A percentile compares a stretch with the other conserved stretches of the same genome.
phyloP scores from a whole-genome alignment of 2,329 filamentous ascomycete genomes.

The Sporothrix dimorphospora region DNA sequence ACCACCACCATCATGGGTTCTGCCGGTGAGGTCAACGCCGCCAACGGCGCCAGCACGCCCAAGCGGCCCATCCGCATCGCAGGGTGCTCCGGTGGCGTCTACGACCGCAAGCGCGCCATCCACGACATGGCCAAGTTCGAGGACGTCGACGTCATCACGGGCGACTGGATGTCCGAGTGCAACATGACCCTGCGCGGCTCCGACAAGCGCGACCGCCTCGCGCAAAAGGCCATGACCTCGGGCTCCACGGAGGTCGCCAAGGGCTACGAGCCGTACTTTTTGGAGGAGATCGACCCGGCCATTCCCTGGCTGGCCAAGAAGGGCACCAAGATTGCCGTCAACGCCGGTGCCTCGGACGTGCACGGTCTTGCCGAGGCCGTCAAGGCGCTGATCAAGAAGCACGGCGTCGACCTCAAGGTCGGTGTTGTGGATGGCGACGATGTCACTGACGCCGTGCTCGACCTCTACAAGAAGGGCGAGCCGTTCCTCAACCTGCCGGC shows the following conservation, averaged over 20 bases:
- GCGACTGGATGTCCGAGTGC: constrained; percentile 43
- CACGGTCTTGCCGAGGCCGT: constrained; percentile 31
- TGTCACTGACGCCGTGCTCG: constrained; percentile 34
- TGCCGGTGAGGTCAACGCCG: constrained; percentile 21
- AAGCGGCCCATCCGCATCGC: constrained; percentile 39
- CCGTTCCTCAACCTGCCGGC: constrained; percentile 32
- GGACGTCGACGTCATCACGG: constrained; percentile 40
- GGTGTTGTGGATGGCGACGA: constrained; percentile 42
- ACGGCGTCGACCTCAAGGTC: constrained; percentile 38
- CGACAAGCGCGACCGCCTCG: constrained; percentile 37
- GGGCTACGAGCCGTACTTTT: constrained; percentile 43
- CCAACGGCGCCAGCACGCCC: constrained; percentile 27
- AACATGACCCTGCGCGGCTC: constrained; percentile 42
- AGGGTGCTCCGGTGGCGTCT: constrained; percentile 43
- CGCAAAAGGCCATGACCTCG: constrained; percentile 24
- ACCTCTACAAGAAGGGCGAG: constrained; percentile 32
- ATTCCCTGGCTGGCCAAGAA: constrained; percentile 37
- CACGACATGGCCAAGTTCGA: constrained; percentile 42
- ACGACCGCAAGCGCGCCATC: constrained; percentile 47
- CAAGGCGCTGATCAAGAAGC: constrained; percentile 33
- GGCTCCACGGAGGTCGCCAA: constrained; percentile 40
- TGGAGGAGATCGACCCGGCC: constrained; percentile 40
- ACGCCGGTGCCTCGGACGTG: constrained; percentile 42
- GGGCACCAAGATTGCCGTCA: constrained; percentile 41
- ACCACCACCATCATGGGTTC: constrained; percentile 27